phyloP scores from a whole-genome alignment of 1,139 yeast species.

The Torulaspora pretoriensis region DNA sequence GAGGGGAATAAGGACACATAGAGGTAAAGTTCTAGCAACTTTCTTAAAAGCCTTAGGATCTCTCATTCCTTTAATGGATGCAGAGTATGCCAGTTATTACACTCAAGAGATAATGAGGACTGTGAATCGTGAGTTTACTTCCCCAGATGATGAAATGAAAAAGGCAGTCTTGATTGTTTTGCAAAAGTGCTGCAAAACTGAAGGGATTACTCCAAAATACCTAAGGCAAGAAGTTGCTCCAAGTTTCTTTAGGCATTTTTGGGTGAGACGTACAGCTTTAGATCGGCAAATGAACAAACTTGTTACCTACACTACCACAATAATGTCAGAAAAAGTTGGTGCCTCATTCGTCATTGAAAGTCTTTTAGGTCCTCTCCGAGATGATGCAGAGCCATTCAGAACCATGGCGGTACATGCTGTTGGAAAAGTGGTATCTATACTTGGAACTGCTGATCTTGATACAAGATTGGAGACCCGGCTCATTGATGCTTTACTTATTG shows the following conservation, averaged over 20 bases:
- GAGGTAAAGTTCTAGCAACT: slow-evolving; percentile 76
- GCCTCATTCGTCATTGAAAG: slow-evolving; percentile 55
- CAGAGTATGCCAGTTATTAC: slow-evolving; percentile 75
- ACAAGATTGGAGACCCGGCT: slow-evolving; percentile 61
- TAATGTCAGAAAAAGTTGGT: slow-evolving; percentile 66
- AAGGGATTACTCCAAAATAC: slow-evolving; percentile 47
- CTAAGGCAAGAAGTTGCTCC: slow-evolving; percentile 51
- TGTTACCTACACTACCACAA: slow-evolving; percentile 71
- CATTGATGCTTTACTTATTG: slow-evolving; percentile 77
- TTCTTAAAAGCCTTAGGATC: slow-evolving; percentile 76
- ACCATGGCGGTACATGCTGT: slow-evolving; percentile 75
- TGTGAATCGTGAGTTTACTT: slow-evolving; percentile 64
- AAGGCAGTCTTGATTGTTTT: slow-evolving; percentile 61
- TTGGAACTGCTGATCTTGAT: slow-evolving; percentile 49
- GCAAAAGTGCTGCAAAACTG: slow-evolving; percentile 53
- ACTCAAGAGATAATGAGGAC: slow-evolving; percentile 68
- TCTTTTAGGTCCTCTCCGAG: slow-evolving; percentile 60
- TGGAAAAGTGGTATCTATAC: slow-evolving; percentile 43
- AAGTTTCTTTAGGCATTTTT: slow-evolving; percentile 66
- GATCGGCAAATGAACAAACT: slow-evolving; percentile 52
- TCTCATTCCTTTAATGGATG: slow-evolving; percentile 80
- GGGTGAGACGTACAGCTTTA: slow-evolving; percentile 69
- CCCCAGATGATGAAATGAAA: slow-evolving; percentile 90
- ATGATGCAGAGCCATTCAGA: slow-evolving; percentile 77
- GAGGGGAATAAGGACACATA: slow-evolving; percentile 70